Evolutionary conservation across 2,329 filamentous ascomycete species (phyloP), one percentile per base, ranked within the genome.

Genomic region (Fusarium aywerte): DNA sequence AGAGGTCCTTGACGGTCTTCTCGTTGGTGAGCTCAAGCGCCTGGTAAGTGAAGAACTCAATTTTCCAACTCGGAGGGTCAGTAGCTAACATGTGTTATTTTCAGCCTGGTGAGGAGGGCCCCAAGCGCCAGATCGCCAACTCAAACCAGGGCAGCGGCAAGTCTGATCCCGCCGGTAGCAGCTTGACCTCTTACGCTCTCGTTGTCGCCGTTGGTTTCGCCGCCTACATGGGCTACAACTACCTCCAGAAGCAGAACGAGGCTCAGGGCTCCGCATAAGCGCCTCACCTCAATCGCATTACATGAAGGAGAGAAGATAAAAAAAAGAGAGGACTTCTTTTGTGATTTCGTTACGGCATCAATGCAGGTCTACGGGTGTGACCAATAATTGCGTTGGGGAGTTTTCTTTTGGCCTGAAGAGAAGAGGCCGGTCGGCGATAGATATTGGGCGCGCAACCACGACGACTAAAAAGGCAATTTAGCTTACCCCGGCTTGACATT

Each of bases 141-240:
- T 76, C 87, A 62, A 75, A 85, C 55, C 80, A 82, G 71, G 80
- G 82, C 67, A 80, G 83, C 66, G 80, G 81, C 73, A 81, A 80
- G 68, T 76, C 80, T 58, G 81, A 81, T 48, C 57, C 60, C 16
- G 79, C 85, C 52, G 86, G 90, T 71, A 73, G 93, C 61, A 92
- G 93, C 75, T 83, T 96, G 70, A 92, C 90, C 62, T 84, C 96
- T 73, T 97, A 97, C 82, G 91, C 89, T 62, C 73, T 97, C 72
- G 80, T 97, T 74, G 83, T 97, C 71, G 77, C 95, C 70, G 93
- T 93, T 73, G 94, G 90, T 70, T 84, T 88, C 47, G 79, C 88
- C 65, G 93, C 92, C 67, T 98, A 92, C 82, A 87, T 86, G 73
- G 92, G 86, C 74, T 97, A 95, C 85, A 90, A 94, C 81, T 97